Conservation (phyloP, 1,139 yeast genomes). For the Torulaspora globosa region DNA sequence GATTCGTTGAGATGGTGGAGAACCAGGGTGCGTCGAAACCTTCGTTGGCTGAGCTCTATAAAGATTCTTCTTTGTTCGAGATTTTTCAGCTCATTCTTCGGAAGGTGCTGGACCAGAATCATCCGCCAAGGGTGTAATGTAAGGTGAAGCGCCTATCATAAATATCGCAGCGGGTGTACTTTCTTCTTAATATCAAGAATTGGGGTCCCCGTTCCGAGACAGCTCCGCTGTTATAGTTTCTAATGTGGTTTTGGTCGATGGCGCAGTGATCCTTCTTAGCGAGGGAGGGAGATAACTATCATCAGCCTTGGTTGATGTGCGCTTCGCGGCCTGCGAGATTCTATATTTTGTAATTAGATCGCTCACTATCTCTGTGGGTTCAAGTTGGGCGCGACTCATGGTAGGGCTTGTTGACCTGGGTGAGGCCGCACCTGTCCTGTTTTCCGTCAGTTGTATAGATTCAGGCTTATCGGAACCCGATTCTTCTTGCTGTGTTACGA, state of each 20-base stretch:
- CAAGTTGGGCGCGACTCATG: neutral
- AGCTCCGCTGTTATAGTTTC: slow-evolving; percentile 18
- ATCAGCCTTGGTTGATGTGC: neutral
- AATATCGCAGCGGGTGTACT: too few relatives aligned
- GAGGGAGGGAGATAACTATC: slow-evolving; percentile 15
- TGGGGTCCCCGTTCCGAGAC: slow-evolving; percentile 4
- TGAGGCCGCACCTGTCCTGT: neutral
- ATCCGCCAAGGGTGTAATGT: slow-evolving; percentile 30
- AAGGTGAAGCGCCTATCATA: neutral
- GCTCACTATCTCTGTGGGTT: slow-evolving; percentile 2
- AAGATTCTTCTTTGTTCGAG: slow-evolving; percentile 40
- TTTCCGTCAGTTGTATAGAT: neutral
- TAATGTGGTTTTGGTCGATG: slow-evolving; percentile 20
- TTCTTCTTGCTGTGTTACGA: neutral
- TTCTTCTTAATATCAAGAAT: neutral
- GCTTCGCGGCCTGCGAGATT: neutral
- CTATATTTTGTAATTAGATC: slow-evolving; percentile 7
- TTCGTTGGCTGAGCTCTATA: slow-evolving; percentile 41
- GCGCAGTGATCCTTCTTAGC: slow-evolving; percentile 14
- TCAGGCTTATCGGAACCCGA: neutral
- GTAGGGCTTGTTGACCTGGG: neutral
- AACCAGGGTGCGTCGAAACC: slow-evolving; percentile 28
- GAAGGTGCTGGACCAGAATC: slow-evolving; percentile 42
- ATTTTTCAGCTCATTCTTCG: slow-evolving; percentile 52
- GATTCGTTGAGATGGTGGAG: slow-evolving; percentile 81